Base-by-base conservation (phyloP, 208 protist species). In the Endotrypanum monterogeii region DNA sequence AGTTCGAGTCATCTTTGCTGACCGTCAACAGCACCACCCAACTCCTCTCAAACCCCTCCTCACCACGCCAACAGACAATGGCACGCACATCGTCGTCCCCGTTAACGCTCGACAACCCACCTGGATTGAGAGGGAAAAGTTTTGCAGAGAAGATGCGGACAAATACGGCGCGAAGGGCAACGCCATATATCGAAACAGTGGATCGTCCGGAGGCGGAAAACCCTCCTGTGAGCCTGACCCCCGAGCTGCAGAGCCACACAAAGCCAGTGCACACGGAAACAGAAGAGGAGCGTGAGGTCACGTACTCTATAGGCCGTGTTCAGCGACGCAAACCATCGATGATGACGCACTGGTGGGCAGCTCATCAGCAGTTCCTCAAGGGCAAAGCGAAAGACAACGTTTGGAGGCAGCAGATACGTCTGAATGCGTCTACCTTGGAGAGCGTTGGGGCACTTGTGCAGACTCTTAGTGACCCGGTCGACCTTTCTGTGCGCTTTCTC, bases 221-320 rank as follows among this genome's bases (percentile, higher is more conserved):
- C 50, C 12, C 41, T 32, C 30, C 16, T 55, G 14, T 44, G 20
- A 37, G 37, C 28, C 7, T n/a, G 25, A 50, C 25, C 20, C 12
- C 66, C 28, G 50, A 51, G 46, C 32, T 32, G 28, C 20, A 44
- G 46, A 14, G 8, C n/a, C 23, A n/a, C 62, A 35, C 72, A 18
- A 25, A 16, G 46, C 16, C 18, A n/a, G 20, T 28, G 18, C 76
- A 81, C 54, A 44, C 35, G 1, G 76, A 81, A 20, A 81, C 63
- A 41, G 48, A 44, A 18, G 76, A 81, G 71, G 71, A 81, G 41
- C 70, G 63, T 5, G 71, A 73, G 39, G 76, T 81, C 9, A 81
- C 71, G 39, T 81, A 81, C 71, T 76, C 76, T 35, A 69, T 81
- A 28, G 71, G 48, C 5, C 70, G 57, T 11, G 76, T 81, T 39